These are phyloP conservation scores for Linanthus parryae DNA, from an alignment of 148 eudicot genomes.

Conservation along the genomic window DNA sequence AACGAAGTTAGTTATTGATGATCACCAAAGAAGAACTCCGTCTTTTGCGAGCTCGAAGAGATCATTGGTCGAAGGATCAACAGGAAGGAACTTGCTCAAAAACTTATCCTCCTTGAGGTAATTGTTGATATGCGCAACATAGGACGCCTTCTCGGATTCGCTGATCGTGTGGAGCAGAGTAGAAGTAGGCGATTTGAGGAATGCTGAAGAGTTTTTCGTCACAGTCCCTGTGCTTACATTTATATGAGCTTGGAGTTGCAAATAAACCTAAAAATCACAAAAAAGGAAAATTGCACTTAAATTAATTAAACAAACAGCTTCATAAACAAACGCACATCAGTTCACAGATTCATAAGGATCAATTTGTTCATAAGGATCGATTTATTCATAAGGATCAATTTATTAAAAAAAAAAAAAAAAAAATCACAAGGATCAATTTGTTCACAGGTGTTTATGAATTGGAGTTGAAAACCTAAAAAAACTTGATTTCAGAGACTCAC, in stretches of 20 bases:
- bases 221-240: constrained; percentile 69
- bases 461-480: too few relatives aligned
- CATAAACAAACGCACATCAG: neutral
- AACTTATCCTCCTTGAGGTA: constrained; percentile 85
- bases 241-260: constrained; percentile 77
- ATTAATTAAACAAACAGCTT: neutral
- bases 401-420: too few relatives aligned
- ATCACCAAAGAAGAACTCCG: constrained; percentile 94
- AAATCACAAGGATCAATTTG: too few relatives aligned
- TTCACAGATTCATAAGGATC: neutral
- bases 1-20: neutral
- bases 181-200: constrained; percentile 87
- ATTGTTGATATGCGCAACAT: constrained; percentile 87
- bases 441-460: too few relatives aligned
- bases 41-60: constrained; percentile 94
- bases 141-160: constrained; percentile 93
- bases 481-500: constrained; percentile 31
- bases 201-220: constrained; percentile 86
- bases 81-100: constrained; percentile 70
- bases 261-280: constrained; percentile 55
- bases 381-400: too few relatives aligned
- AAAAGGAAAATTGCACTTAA: constrained; percentile 4
- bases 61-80: constrained; percentile 91
- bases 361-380: too few relatives aligned
- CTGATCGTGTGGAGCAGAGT: constrained; percentile 98